These are phyloP conservation scores for Uronychia binucleata DNA, from an alignment of 73 alveolate genomes.

Conservation along the genomic window DNA sequence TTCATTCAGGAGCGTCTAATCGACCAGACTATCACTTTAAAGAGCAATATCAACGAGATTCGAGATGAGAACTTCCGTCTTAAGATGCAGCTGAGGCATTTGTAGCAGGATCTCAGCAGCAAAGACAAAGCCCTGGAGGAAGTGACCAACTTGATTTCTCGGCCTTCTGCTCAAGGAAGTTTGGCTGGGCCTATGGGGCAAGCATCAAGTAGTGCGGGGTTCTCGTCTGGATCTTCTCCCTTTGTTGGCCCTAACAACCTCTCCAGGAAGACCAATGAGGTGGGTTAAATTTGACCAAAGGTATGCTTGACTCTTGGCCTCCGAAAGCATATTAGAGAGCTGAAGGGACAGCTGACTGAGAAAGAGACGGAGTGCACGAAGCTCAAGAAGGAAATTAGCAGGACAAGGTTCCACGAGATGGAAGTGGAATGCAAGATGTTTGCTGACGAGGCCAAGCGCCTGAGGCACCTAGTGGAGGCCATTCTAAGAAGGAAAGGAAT, in stretches of 20 bases:
- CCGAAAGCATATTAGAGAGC: background rate
- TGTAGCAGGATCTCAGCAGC: background rate
- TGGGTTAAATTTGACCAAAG: background rate
- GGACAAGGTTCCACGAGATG: background rate
- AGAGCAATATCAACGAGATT: background rate
- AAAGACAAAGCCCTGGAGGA: background rate
- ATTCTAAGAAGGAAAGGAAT: background rate
- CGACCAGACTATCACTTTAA: background rate
- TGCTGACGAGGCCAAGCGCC: background rate
- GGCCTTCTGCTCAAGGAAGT: too few species aligned
- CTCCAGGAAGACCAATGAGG: background rate
- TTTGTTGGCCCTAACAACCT: too few species aligned
- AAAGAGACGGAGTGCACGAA: background rate
- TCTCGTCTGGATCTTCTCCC: too few species aligned
- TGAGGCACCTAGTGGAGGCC: background rate
- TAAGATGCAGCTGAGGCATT: background rate
- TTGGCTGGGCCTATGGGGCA: too few species aligned
- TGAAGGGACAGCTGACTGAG: background rate
- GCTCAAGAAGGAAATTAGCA: background rate
- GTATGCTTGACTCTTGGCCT: background rate
- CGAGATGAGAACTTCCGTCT: background rate
- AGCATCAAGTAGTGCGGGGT: too few species aligned
- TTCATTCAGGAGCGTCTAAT: background rate
- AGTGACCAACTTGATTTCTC: background rate
- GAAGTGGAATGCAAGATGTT: background rate